These are phyloP conservation scores for Pleurotus cornucopiae DNA, from an alignment of 768 basidiomycete genomes.

Conservation along the genomic window DNA sequence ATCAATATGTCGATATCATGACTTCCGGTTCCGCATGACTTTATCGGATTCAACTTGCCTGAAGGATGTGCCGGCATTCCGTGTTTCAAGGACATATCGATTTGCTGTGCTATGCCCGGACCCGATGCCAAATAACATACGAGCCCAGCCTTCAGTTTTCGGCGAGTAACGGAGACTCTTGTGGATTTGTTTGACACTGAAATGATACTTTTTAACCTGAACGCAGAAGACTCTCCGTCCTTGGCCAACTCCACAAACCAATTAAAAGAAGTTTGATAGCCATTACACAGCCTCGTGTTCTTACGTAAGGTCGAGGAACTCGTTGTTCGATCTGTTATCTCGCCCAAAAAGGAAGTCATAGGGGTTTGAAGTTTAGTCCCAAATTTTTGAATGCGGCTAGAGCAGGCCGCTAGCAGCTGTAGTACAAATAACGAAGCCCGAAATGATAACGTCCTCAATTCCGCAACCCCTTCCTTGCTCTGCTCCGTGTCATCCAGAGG, in stretches of 20 bases:
- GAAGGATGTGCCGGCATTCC: background rate
- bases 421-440: background rate
- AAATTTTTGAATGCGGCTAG: constrained; percentile 6
- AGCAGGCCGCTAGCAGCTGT: constrained; percentile 1
- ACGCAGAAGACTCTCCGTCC: no score
- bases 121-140: no score
- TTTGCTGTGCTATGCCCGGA: background rate
- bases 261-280: background rate
- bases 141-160: no score
- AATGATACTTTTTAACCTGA: no score
- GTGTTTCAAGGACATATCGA: constrained; percentile 8
- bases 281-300: background rate
- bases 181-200: no score
- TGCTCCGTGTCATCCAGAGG: no score
- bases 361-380: background rate
- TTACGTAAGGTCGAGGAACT: background rate
- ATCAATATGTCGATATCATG: no score
- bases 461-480: no score
- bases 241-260: no score
- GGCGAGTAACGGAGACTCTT: no score
- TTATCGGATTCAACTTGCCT: background rate
- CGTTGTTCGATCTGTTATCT: background rate
- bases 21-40: no score
- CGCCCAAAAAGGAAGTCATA: background rate
- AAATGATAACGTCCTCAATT: no score